A percentile compares a stretch with the other conserved stretches of the same genome.
These are phyloP conservation scores for Leishmania gerbilli DNA, from an alignment of 208 protist species.

Conservation along the genomic window DNA sequence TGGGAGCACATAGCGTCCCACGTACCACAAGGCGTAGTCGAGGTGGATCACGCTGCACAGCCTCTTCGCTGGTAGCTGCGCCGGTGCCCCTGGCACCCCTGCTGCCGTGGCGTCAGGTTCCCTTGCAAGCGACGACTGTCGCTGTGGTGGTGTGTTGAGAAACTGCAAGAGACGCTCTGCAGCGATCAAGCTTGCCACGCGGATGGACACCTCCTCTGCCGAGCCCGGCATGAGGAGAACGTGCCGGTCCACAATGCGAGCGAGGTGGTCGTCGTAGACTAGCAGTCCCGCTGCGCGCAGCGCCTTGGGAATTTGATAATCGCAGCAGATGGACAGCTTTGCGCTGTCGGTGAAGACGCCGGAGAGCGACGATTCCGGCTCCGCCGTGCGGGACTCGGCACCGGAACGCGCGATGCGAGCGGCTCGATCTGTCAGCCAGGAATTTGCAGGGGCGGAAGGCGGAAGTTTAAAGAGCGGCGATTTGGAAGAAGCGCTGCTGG, in stretches of 20 bases:
- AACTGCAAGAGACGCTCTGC: constrained; percentile 53
- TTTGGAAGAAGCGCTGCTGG: not conserved
- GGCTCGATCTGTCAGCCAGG: constrained; percentile 27
- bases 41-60: constrained; percentile 32
- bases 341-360: constrained; percentile 53
- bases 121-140: not conserved
- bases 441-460: not conserved
- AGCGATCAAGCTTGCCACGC: constrained; percentile 57
- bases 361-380: not conserved
- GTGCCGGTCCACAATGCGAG: constrained; percentile 44
- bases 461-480: too few relatives aligned
- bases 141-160: constrained; percentile 14
- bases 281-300: constrained; percentile 67
- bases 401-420: not conserved
- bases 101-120: not conserved
- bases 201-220: constrained; percentile 68
- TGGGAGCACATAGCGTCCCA: constrained; percentile 55
- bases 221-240: constrained; percentile 47
- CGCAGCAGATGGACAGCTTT: constrained; percentile 77
- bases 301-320: constrained; percentile 88
- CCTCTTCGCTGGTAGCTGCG: not conserved
- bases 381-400: not conserved
- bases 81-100: not conserved
- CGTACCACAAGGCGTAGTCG: constrained; percentile 82
- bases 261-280: constrained; percentile 54